Evolutionary conservation across 176 grass and related monocot species (phyloP).

Genomic region (Echinochloa phyllopogon): DNA sequence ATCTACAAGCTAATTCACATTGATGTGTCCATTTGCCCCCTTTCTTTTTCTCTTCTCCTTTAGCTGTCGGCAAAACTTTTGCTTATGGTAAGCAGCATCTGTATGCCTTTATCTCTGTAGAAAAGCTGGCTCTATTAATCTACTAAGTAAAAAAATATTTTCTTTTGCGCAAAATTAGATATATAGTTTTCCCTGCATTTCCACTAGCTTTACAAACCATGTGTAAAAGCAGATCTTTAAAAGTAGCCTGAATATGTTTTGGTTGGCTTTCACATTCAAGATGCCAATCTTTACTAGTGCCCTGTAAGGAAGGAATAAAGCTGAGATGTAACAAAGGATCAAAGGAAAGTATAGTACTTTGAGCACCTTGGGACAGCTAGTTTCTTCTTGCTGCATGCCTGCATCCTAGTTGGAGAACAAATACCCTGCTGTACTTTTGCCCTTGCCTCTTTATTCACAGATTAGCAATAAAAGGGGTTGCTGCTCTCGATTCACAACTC

Average conservation of each 20-base stretch:
- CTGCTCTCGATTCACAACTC: constrained; percentile 4
- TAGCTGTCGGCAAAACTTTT: constrained; percentile 20
- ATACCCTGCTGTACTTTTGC: constrained; percentile 46
- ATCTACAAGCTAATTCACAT: constrained; percentile 11
- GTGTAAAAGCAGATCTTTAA: constrained; percentile 53
- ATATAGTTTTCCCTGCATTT: constrained; percentile 1
- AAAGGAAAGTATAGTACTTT: constrained; percentile 64
- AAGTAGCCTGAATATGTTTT: constrained; percentile 49
- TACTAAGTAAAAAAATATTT: constrained; percentile 18
- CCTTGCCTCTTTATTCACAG: constrained; percentile 41
- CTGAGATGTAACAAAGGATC: constrained; percentile 48
- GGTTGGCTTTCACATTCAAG: constrained; percentile 54
- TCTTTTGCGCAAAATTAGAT: constrained; percentile 31
- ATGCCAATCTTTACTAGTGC: constrained; percentile 74
- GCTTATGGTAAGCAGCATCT: constrained; percentile 30
- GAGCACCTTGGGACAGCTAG: constrained; percentile 81
- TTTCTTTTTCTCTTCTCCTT: not conserved
- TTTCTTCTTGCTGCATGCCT: constrained; percentile 44
- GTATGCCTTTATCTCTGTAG: constrained; percentile 28
- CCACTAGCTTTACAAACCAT: constrained; percentile 40
- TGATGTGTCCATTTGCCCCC: not conserved
- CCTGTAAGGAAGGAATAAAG: constrained; percentile 76
- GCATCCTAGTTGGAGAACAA: constrained; percentile 49
- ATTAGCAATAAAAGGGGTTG: constrained; percentile 47
- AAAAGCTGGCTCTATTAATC: constrained; percentile 33